A percentile compares a stretch with the other conserved stretches of the same genome.
These are phyloP conservation scores for Plasmodium yoelii DNA, from an alignment of 169 alveolate species.

Conservation along the genomic window DNA sequence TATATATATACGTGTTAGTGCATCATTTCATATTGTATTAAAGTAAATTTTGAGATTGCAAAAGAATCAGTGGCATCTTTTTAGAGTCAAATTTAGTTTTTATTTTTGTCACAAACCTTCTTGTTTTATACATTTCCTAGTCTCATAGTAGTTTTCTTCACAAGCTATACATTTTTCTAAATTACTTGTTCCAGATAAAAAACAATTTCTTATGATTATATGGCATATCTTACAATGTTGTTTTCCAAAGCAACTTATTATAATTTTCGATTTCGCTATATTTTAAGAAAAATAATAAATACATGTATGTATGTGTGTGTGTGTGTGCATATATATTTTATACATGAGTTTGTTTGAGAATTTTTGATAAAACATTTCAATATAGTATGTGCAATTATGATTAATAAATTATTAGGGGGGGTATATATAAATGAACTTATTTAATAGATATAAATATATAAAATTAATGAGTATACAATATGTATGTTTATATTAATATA, in stretches of 20 bases:
- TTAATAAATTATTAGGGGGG: no score
- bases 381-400: no score
- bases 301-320: background rate
- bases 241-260: slow-evolving; percentile 44
- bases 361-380: no score
- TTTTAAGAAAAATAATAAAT: background rate
- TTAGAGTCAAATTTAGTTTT: background rate
- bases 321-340: background rate
- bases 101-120: background rate
- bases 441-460: no score
- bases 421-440: no score
- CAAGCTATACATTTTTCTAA: slow-evolving; percentile 39
- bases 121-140: slow-evolving; percentile 13
- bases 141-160: slow-evolving; percentile 31
- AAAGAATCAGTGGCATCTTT: no score
- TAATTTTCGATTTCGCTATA: slow-evolving; percentile 25
- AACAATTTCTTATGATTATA: slow-evolving; percentile 41
- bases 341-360: no score
- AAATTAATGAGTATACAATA: no score
- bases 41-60: no score
- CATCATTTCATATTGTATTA: no score
- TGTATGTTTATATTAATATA: no score
- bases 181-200: slow-evolving; percentile 49
- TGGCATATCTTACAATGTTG: slow-evolving; percentile 52
- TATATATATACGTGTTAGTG: no score